These are phyloP conservation scores for Lactarius tabidus DNA, from an alignment of 768 basidiomycete species.

Conservation along the genomic window DNA sequence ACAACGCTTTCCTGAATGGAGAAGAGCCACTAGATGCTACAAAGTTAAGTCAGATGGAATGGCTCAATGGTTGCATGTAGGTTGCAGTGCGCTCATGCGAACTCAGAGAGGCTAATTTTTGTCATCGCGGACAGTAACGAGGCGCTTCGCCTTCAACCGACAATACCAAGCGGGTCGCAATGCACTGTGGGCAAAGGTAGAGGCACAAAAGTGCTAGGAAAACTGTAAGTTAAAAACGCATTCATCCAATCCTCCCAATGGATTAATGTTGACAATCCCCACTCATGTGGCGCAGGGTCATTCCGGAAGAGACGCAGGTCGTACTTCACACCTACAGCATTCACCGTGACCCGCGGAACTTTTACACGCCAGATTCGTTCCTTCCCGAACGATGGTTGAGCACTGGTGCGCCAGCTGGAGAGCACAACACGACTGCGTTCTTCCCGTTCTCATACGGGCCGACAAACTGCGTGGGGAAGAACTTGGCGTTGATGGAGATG, in stretches of 20 bases:
- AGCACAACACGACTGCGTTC: conserved; percentile 19
- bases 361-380: neutral
- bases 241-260: neutral
- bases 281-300: neutral
- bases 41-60: conserved; percentile 1
- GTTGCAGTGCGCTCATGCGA: neutral
- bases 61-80: conserved; percentile 10
- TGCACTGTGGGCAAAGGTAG: neutral
- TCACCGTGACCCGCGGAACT: neutral
- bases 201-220: neutral
- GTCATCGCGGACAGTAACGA: neutral
- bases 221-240: no score
- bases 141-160: neutral
- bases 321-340: neutral
- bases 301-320: conserved; percentile 4
- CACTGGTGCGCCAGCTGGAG: neutral
- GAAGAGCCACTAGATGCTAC: conserved; percentile 3
- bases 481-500: conserved; percentile 23
- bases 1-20: neutral
- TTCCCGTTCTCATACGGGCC: conserved; percentile 27
- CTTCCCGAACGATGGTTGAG: neutral
- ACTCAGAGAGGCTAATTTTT: neutral
- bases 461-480: conserved; percentile 24
- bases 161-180: neutral
- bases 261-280: neutral